phyloP scores from a whole-genome alignment of 768 basidiomycete species.

The Sutorius australiensis region DNA sequence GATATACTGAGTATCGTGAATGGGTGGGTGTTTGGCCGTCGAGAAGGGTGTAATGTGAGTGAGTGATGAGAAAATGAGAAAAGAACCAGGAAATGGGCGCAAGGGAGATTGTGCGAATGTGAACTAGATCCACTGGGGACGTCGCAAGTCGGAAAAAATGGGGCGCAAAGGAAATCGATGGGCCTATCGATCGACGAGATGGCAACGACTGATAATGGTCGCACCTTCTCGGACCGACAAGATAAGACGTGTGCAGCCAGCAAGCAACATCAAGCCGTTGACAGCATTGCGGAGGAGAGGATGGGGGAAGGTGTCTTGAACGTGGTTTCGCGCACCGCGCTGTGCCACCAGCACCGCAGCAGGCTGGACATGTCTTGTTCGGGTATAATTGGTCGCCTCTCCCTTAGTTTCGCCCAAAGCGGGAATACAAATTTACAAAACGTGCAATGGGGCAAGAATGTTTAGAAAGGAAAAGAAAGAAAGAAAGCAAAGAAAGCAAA shows the following conservation, averaged over 20 bases:
- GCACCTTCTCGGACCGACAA: constrained; percentile 34
- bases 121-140: constrained; percentile 28
- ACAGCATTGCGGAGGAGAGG: constrained; percentile 23
- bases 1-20: constrained; percentile 19
- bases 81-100: constrained; percentile 13
- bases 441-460: constrained; percentile 32
- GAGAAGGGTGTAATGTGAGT: constrained; percentile 19
- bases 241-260: constrained; percentile 29
- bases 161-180: constrained; percentile 29
- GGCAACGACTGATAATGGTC: constrained; percentile 29
- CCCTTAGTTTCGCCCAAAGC: constrained; percentile 25
- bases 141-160: constrained; percentile 16
- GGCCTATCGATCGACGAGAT: constrained; percentile 46
- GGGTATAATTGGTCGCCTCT: constrained; percentile 15
- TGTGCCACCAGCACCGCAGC: constrained; percentile 31
- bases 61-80: constrained; percentile 21
- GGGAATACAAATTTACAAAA: constrained; percentile 34
- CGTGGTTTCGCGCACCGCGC: constrained; percentile 29
- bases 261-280: constrained; percentile 39
- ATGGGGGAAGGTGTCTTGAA: constrained; percentile 17
- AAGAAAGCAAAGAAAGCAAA: constrained; percentile 24
- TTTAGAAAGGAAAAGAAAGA: constrained; percentile 15
- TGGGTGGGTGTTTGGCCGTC: constrained; percentile 25
- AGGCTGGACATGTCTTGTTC: constrained; percentile 25
- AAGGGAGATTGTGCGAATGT: constrained; percentile 26